Evolutionary conservation across 2,329 filamentous ascomycete species (phyloP).

Genomic region (Podosphaera xanthii): DNA sequence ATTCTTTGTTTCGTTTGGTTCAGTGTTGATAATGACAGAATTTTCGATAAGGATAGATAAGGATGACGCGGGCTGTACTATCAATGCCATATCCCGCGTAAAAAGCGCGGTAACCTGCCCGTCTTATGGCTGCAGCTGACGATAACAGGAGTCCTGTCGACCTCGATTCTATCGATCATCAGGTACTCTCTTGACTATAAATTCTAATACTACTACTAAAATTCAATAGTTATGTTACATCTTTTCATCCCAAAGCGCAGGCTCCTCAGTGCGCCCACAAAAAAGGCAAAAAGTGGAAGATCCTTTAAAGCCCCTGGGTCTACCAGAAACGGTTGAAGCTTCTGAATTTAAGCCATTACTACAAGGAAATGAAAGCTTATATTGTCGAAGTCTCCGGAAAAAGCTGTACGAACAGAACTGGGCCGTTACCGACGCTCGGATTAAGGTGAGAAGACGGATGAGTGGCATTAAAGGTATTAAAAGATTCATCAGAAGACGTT

Average conservation of each 20-base stretch:
- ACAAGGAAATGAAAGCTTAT: constrained; percentile 27
- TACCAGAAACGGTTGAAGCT: not conserved
- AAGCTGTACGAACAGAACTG: constrained; percentile 39
- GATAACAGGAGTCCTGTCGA: constrained; percentile 10
- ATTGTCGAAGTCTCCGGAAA: constrained; percentile 29
- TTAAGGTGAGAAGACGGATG: constrained; percentile 25
- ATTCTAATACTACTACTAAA: constrained; percentile 1
- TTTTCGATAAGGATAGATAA: no score
- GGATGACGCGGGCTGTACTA: no score
- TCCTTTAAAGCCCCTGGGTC: constrained; percentile 4
- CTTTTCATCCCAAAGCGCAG: constrained; percentile 12
- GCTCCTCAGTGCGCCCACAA: constrained; percentile 11
- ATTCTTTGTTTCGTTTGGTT: no score
- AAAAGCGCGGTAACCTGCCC: not conserved
- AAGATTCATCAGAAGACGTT: constrained; percentile 26
- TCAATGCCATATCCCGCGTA: no score
- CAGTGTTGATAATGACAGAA: no score
- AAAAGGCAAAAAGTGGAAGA: constrained; percentile 18
- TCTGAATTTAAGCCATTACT: constrained; percentile 28
- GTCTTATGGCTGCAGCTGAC: constrained; percentile 14
- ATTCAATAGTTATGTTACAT: constrained; percentile 17
- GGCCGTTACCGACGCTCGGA: constrained; percentile 36
- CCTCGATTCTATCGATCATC: constrained; percentile 15
- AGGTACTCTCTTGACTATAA: constrained; percentile 7
- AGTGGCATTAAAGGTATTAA: constrained; percentile 13